Base-by-base conservation (phyloP, 2,329 filamentous ascomycete species). In the Diaporthe helianthi region DNA sequence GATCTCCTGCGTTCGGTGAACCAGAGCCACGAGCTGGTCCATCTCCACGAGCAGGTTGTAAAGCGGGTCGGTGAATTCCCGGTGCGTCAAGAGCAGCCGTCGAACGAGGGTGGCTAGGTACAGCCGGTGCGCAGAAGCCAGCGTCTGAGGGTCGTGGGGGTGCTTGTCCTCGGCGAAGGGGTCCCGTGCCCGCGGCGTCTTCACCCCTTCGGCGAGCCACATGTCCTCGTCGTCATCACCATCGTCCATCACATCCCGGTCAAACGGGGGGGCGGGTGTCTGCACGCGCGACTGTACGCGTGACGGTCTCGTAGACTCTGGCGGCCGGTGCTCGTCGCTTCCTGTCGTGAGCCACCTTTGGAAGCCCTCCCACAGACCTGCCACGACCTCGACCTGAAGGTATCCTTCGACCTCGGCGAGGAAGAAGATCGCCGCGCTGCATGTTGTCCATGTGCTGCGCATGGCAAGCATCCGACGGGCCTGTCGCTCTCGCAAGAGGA, bases 381-480 rank as follows among this genome's bases (percentile, higher is more conserved):
- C 88, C 17, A 98, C 90, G 8, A 98, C 90, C 76, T 97, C 94
- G 1, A 92, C 93, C 78, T 98, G 95, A 53, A 98, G 89, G 75
- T 97, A 98, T 3, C 89, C 89, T 73, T 95, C 92, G 17, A 93
- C 91, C 77, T 98, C 94, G 0, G 92, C 93, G 4, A 98, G 84
- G 74, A 98, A 92, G 80, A 97, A 98, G 4, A 97, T 88, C 1
- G 93, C 91, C 2, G 94, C 92, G 76, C 92, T 94, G 74, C 92
- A 91, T 0, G 93, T 97, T 0, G 94, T 95, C 96, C 96, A 99
- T 0, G 95, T 87, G 72, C 90, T 91, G 19, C 96, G 89, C 85
- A 97, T 92, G 0, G 87, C 86, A 41, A 85, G 84, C 5, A 87
- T 85, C 22, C 95, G 86, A 19, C 82, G 77, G 31, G 88, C 88